Conservation (phyloP, 2,329 filamentous ascomycete species). For the Talaromyces sp. region DNA sequence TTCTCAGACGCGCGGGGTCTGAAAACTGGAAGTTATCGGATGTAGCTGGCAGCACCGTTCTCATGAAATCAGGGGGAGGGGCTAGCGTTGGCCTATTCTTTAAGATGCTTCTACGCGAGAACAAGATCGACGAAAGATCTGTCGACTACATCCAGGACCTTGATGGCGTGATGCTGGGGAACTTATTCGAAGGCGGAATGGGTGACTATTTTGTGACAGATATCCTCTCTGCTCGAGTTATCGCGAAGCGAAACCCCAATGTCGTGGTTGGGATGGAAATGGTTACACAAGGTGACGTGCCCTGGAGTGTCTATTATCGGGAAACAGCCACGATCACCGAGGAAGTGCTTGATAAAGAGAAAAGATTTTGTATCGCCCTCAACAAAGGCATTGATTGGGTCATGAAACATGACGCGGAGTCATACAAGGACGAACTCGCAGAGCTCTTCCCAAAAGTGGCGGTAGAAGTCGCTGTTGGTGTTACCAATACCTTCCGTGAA, state of each 20-base stretch:
- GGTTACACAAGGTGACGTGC: constrained; percentile 3
- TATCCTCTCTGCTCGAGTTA: constrained; percentile 5
- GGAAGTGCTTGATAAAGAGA: constrained; percentile 3
- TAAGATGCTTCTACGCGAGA: constrained; percentile 15
- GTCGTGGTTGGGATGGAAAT: constrained; percentile 7
- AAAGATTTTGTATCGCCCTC: not conserved
- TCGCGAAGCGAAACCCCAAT: not conserved
- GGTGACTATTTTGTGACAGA: constrained; percentile 11
- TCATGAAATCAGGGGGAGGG: constrained; percentile 14
- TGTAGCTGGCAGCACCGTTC: constrained; percentile 1
- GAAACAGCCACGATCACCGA: not conserved
- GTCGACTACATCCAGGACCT: constrained; percentile 14
- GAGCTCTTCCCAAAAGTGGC: not conserved
- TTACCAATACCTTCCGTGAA: constrained; percentile 4
- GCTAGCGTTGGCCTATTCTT: constrained; percentile 16
- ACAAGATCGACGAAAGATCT: not conserved
- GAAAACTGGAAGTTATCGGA: not conserved
- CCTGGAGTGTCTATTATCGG: constrained; percentile 13
- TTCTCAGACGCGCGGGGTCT: not conserved
- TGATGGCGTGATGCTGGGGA: constrained; percentile 8
- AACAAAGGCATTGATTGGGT: constrained; percentile 9
- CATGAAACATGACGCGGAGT: constrained; percentile 1
- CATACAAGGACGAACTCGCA: not conserved
- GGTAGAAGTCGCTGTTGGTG: not conserved
- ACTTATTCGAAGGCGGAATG: constrained; percentile 13